These are phyloP conservation scores for Mesembryanthemum crystallinum DNA, from an alignment of 148 eudicot species.

Conservation along the genomic window DNA sequence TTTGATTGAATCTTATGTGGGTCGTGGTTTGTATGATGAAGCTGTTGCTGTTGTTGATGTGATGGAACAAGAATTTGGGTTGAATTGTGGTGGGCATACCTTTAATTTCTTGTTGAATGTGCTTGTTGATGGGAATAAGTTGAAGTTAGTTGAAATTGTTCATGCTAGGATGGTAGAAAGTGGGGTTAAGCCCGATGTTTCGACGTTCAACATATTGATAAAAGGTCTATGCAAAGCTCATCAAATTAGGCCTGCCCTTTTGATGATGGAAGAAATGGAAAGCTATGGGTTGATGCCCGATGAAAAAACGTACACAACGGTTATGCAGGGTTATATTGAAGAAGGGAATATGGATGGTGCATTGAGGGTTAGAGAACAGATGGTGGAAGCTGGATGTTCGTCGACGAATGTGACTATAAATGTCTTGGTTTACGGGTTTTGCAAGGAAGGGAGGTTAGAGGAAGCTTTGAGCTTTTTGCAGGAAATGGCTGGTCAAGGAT, in stretches of 20 bases:
- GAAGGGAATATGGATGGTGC: constrained; percentile 84
- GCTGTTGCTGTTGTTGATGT: constrained; percentile 72
- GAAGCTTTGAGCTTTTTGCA: constrained; percentile 76
- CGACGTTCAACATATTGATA: constrained; percentile 81
- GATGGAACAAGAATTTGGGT: constrained; percentile 66
- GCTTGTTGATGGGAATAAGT: constrained; percentile 82
- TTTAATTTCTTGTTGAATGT: constrained; percentile 78
- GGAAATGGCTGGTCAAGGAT: constrained; percentile 60
- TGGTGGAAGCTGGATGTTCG: constrained; percentile 57
- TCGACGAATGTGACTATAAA: constrained; percentile 64
- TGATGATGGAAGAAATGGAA: constrained; percentile 97
- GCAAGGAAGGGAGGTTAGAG: constrained; percentile 68
- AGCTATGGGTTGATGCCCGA: constrained; percentile 68
- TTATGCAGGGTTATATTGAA: constrained; percentile 92
- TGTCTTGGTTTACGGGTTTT: constrained; percentile 77
- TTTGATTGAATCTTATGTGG: constrained; percentile 68
- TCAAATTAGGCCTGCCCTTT: constrained; percentile 90
- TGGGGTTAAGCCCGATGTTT: constrained; percentile 70
- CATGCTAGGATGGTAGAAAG: constrained; percentile 61
- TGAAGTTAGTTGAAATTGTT: constrained; percentile 70
- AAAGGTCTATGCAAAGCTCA: constrained; percentile 91
- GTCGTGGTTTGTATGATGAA: constrained; percentile 56
- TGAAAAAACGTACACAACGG: constrained; percentile 80
- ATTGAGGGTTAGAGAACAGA: constrained; percentile 65
- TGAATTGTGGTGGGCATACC: constrained; percentile 48